Base-by-base conservation (phyloP, 2,329 filamentous ascomycete species). In the Aspergillus piperis region DNA sequence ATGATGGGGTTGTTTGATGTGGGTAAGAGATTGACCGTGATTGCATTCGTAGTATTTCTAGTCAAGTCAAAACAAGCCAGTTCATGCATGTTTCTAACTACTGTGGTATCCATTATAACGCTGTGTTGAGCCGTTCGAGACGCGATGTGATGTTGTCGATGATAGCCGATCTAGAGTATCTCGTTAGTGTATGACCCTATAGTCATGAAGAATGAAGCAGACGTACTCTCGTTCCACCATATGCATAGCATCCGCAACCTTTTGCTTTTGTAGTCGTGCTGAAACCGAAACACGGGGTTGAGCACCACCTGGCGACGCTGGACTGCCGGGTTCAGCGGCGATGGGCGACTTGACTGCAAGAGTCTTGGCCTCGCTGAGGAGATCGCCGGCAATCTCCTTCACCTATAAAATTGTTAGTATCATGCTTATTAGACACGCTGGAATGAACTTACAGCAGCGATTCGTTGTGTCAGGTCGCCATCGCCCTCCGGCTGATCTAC, bases 221-320 rank as follows among this genome's bases (percentile, higher is more conserved):
- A 72, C 77, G 62, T 59, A 79, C 77, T 82, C 80, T 74, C 80
- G 72, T 60, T 82, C 80, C 50, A 83, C 78, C 78, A 82, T 78
- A 42, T 70, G 74, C 78, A 81, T 81, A 5, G 80, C 80, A 67
- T 82, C 78, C 2, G 73, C 72, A 51, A 82, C 71, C 68, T 77
- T 80, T 38, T 78, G 77, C 39, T 76, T 77, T 61, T 82, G 80
- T 25, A 82, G 65, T 55, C 77, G 72, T 48, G 75, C 73, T 1
- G 79, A 76, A 19, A 81, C 72, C 58, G 79, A 76, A 21, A 81
- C 72, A 54, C 68, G 72, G 5, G 75, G 69, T 6, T 73, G 70
- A 30, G 65, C 58, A 8, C 64, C 58, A 8, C 64, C 64, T 19
- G 76, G 70, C 51, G 71, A 71, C n/a, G 63, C 69, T 13, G 71